Conservation (phyloP, 805 yeast genomes). For the Ogataea polymorpha region DNA sequence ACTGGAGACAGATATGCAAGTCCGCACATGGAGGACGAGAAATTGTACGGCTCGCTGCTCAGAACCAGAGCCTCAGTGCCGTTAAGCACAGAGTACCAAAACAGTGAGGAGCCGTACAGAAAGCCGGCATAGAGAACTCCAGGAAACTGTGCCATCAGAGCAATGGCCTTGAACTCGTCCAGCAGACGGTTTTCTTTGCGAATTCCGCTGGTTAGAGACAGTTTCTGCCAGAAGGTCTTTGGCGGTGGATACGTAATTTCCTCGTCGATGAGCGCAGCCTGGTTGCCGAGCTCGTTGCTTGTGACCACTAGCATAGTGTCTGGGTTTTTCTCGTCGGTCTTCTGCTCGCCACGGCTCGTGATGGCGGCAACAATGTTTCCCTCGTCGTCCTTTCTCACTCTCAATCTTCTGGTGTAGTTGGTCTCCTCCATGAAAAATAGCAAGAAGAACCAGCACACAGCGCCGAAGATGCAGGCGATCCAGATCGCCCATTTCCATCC, state of each 20-base stretch:
- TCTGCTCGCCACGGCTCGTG: constrained; percentile 7
- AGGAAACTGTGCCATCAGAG: constrained; percentile 45
- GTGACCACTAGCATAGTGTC: neutral
- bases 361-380: constrained; percentile 4
- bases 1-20: constrained; percentile 52
- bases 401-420: constrained; percentile 35
- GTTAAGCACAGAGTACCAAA: constrained; percentile 48
- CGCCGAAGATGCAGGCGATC: constrained; percentile 47
- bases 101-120: constrained; percentile 46
- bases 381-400: neutral
- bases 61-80: constrained; percentile 46
- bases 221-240: constrained; percentile 41
- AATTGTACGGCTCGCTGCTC: constrained; percentile 49
- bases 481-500: constrained; percentile 55
- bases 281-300: constrained; percentile 4
- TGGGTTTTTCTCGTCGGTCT: constrained; percentile 2
- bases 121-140: constrained; percentile 60
- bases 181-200: constrained; percentile 28
- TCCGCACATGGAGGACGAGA: constrained; percentile 45
- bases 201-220: constrained; percentile 41
- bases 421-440: constrained; percentile 56
- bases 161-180: constrained; percentile 35
- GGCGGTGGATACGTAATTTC: constrained; percentile 25
- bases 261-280: constrained; percentile 3
- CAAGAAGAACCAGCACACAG: constrained; percentile 37